phyloP scores from a whole-genome alignment of 768 basidiomycete species.

The Mrakia gelida region DNA sequence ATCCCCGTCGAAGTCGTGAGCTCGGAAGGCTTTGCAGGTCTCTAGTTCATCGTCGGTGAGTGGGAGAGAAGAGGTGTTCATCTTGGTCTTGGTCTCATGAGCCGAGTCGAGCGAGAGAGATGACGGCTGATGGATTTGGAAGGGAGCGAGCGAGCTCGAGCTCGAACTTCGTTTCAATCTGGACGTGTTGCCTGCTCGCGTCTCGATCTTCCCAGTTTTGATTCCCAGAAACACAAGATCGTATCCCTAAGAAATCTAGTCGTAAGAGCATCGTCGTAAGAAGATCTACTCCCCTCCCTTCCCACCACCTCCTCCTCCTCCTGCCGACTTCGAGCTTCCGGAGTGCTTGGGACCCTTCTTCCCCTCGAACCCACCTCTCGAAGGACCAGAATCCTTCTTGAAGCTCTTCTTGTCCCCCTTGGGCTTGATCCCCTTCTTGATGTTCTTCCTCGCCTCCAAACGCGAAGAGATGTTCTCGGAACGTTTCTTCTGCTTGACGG shows the following conservation, averaged over 20 bases:
- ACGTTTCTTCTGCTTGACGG: slow-evolving; percentile 84
- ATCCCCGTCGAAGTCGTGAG: slow-evolving; percentile 2
- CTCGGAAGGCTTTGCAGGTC: neutral
- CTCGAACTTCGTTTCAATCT: neutral
- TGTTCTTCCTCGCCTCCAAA: slow-evolving; percentile 66
- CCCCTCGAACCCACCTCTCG: slow-evolving; percentile 31
- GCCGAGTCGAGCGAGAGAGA: neutral
- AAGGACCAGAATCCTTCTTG: slow-evolving; percentile 16
- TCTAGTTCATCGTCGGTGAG: neutral
- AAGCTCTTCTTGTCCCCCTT: slow-evolving; percentile 44
- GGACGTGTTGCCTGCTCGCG: neutral
- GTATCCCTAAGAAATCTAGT: too few species aligned
- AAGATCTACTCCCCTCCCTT: slow-evolving; percentile 3
- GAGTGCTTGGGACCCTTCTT: slow-evolving; percentile 28
- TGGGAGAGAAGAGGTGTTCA: neutral
- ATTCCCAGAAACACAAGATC: too few species aligned
- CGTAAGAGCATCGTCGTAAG: too few species aligned
- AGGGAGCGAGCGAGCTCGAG: neutral
- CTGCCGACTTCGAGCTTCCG: neutral
- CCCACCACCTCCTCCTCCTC: neutral
- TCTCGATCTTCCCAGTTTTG: too few species aligned
- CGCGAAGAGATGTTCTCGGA: slow-evolving; percentile 84
- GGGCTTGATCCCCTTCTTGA: slow-evolving; percentile 53
- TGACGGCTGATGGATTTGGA: neutral
- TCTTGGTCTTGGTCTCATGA: neutral